Base-by-base conservation (phyloP, 805 yeast genomes). In the Saccharomycopsis javanensis region DNA sequence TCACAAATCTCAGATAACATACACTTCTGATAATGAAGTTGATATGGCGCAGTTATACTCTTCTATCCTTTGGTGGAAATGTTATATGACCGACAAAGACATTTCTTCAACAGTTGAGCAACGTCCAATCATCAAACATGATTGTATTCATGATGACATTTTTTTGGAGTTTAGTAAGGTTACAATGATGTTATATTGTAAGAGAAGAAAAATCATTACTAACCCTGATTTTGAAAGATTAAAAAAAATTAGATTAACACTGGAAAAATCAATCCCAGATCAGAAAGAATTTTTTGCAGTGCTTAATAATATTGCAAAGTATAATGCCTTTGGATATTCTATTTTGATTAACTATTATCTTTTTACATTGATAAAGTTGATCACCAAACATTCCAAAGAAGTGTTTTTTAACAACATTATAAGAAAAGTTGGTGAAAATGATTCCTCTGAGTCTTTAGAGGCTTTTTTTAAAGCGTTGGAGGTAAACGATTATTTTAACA, bases 241-340 rank as follows among this genome's bases (percentile, higher is more conserved):
- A 16, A 51, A 27, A 37, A 34, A 25, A 30, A 37, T 50, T 37
- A 45, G 20, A 23, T 31, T 46, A 15, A 46, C 25, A 13, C n/a
- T 20, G 4, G 46, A 52, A 31, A 18, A 27, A 27, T 31, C 38
- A 13, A 27, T 31, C 13, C 6, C 3, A 8, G 48, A 52, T 34
- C 42, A 55, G n/a, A 54, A 20, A 11, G 54, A 23, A 6, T 38
- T 56, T 23, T 56, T 53, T 33, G 28, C 16, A 18, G 31, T 56
- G 30, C 33, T 58, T 25, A 57, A 58, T 42, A 38, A 53, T n/a
- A 53, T 56, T 42, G 54, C 61, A 7, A 35, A 38, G 34, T 37
- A 56, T 33, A 31, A 28, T 13, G 31, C 18, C 13, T 30, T 23
- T 20, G 61, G 59, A 2, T 56, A 51, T 35, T 18, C 42, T 13